Base-by-base conservation (phyloP, 371 early-diverging fungal species). In the Nematocida minor region DNA sequence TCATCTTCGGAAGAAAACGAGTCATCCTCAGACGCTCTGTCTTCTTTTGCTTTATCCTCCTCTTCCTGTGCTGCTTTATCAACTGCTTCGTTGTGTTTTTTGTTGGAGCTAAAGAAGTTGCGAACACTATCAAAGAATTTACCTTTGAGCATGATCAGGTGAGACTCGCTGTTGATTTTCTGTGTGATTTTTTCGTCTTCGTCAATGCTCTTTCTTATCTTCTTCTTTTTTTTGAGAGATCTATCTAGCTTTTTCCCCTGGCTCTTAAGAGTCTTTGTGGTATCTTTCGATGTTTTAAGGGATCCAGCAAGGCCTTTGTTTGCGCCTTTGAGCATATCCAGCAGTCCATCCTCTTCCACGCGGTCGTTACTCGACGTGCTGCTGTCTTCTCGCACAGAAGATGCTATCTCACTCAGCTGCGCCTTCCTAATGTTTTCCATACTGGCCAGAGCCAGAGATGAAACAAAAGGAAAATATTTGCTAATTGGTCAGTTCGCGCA, bases 361-460 rank as follows among this genome's bases (percentile, higher is more conserved):
- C 29, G 14, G 63, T 62, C 53, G 63, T 74, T 74, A 31, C 66
- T 64, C 7, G 64, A 64, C 40, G 48, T 60, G 54, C 64, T 63
- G 38, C 48, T 60, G 6, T 32, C 42, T 36, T 66, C 48, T 29
- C 31, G n/a, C n/a, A n/a, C n/a, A n/a, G n/a, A n/a, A n/a, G n/a
- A n/a, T n/a, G n/a, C n/a, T n/a, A n/a, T n/a, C n/a, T n/a, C n/a
- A n/a, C n/a, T n/a, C n/a, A n/a, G n/a, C n/a, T n/a, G n/a, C n/a
- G n/a, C n/a, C n/a, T n/a, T n/a, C n/a, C n/a, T n/a, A n/a, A n/a
- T n/a, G n/a, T n/a, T n/a, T n/a, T n/a, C n/a, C n/a, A n/a, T n/a
- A n/a, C n/a, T n/a, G n/a, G n/a, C n/a, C n/a, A n/a, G n/a, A n/a
- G n/a, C n/a, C n/a, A n/a, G n/a, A n/a, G n/a, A n/a, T n/a, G n/a